Evolutionary conservation across 768 basidiomycete species (phyloP), one percentile per base, ranked within the genome.

Genomic region (Serendipita indica): DNA sequence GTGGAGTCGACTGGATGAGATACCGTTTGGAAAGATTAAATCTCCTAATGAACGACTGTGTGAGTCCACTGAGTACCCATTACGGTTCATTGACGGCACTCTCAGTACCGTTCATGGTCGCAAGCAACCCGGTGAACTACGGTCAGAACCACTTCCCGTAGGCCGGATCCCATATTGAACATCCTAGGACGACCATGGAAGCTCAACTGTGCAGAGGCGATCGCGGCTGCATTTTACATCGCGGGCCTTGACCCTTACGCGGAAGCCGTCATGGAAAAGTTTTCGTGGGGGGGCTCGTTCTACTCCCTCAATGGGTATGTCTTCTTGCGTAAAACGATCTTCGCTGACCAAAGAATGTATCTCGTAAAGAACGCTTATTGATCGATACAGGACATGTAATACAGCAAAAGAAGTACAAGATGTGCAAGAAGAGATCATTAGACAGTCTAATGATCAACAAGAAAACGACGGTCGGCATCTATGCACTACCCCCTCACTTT

Each of bases 111-210:
- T 98, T 94, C 68, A 79, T 99, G 18, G 70, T 98, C 41, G 96
- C 96, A 0, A 86, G 91, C 0, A 99, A 99, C 69, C 92, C 94
- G 0, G 91, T 91, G 7, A 99, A 99, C 71, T 99, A 98, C 64
- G 96, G 96, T 7, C 92, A 90, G 49, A 10, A 27, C 10, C 13
- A 10, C 10, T 37, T 37, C 35, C 35, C 35, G 10, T n/a, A n/a
- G 10, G 35, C n/a, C n/a, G 10, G n/a, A 37, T n/a, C 35, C 10
- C 35, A 10, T 10, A 37, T n/a, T 10, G 10, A 10, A 10, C 35
- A 10, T 37, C 35, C 35, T 33, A 54, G 49, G 49, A 27, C 49
- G 49, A 69, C 96, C 96, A 0, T 97, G 92, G 91, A 76, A 85
- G 52, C 74, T 99, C 37, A 97, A 94, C 65, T 97, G 94, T 63